These are phyloP conservation scores for Isabelozyma pseudorhagii DNA, from an alignment of 805 yeast genomes.

Conservation along the genomic window DNA sequence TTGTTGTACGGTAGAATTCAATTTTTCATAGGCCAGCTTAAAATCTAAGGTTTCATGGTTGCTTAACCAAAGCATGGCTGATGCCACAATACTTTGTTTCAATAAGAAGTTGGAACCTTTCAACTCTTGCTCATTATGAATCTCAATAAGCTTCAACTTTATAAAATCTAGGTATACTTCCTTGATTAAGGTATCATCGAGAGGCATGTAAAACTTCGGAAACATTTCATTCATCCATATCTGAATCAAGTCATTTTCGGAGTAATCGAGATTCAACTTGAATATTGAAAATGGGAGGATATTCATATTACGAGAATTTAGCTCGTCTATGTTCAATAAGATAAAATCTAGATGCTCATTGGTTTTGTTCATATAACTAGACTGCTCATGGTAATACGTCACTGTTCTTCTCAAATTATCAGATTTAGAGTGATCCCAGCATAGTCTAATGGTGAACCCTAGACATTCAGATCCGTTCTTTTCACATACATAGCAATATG, in stretches of 20 bases:
- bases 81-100: neutral
- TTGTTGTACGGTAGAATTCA: neutral
- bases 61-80: neutral
- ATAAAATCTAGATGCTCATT: neutral
- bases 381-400: neutral
- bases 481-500: constrained; percentile 1
- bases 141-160: neutral
- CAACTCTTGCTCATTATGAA: neutral
- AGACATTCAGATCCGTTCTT: neutral
- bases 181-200: neutral
- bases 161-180: neutral
- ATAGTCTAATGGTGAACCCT: neutral
- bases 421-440: constrained; percentile 1
- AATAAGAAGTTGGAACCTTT: neutral
- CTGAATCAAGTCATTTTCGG: neutral
- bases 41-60: neutral
- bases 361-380: neutral
- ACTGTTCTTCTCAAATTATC: neutral
- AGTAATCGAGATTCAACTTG: neutral
- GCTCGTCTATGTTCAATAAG: neutral
- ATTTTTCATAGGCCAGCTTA: neutral
- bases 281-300: neutral
- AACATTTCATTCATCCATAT: neutral
- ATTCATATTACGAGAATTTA: neutral
- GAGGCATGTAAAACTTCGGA: neutral